Evolutionary conservation across 1,284 basidiomycete species (phyloP).

Genomic region (Tetrapyrgos nigripes): DNA sequence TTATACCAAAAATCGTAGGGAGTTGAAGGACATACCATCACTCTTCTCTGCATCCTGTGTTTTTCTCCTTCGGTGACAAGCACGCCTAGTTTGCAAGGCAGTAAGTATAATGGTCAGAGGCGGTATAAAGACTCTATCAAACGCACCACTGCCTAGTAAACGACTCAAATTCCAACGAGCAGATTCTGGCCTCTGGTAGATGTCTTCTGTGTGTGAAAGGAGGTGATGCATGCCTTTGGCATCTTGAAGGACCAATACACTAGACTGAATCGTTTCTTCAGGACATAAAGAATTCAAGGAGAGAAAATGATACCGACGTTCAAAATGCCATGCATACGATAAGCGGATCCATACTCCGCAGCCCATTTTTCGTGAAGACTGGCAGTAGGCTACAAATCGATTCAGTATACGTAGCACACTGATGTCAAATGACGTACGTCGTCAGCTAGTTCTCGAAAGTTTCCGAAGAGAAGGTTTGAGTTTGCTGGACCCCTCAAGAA

Average conservation of each 20-base stretch:
- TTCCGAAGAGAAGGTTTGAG: conserved; percentile 6
- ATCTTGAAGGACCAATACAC: conserved; percentile 11
- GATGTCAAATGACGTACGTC: neutral
- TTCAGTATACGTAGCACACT: neutral
- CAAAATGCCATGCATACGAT: neutral
- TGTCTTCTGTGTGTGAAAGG: conserved; percentile 7
- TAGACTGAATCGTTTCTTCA: neutral
- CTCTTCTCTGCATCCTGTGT: conserved; percentile 16
- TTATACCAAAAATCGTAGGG: neutral
- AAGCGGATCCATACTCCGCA: conserved; percentile 10
- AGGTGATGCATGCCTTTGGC: conserved; percentile 16
- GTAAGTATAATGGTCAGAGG: too few species aligned
- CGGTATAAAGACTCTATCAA: too few species aligned
- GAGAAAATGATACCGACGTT: neutral
- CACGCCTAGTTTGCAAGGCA: neutral
- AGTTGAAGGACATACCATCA: conserved; percentile 7
- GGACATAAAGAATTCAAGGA: neutral
- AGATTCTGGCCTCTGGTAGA: conserved; percentile 12
- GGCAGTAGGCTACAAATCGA: neutral
- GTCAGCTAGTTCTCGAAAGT: conserved; percentile 6
- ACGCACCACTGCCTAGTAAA: conserved; percentile 14
- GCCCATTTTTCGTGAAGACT: conserved; percentile 13
- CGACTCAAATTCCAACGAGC: conserved; percentile 6
- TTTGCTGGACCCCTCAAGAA: conserved; percentile 9
- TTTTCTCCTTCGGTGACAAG: conserved; percentile 14